Evolutionary conservation across 176 grass and related monocot species (phyloP).

Genomic region (Secale cereale): DNA sequence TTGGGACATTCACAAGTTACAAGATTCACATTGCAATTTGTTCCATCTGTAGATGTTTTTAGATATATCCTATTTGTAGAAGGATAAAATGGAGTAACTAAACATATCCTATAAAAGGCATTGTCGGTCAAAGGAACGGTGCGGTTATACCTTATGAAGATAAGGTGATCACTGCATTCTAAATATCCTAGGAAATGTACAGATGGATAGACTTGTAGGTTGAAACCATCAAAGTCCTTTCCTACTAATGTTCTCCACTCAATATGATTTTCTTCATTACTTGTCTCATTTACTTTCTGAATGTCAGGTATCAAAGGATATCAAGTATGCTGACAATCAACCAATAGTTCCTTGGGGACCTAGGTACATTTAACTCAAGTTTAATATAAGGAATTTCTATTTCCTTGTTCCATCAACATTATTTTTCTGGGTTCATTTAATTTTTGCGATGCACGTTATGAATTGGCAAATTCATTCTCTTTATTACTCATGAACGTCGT

Average conservation of each 20-base stretch:
- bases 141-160: not conserved
- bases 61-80: not conserved
- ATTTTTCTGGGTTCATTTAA: not conserved
- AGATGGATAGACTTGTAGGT: not conserved
- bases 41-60: not conserved
- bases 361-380: conserved; percentile 49
- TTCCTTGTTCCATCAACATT: not conserved
- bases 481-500: not conserved
- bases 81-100: conserved; percentile 16
- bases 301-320: conserved; percentile 84
- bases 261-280: not conserved
- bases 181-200: not conserved
- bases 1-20: not conserved
- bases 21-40: not conserved
- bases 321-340: conserved; percentile 91
- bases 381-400: not conserved
- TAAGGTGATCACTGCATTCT: not conserved
- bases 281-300: not conserved
- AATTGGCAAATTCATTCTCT: not conserved
- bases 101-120: not conserved
- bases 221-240: not conserved
- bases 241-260: not conserved
- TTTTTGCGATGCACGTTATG: conserved; percentile 11
- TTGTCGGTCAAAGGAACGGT: not conserved
- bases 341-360: conserved; percentile 88